phyloP scores from a whole-genome alignment of 768 basidiomycete genomes.

The Lepiota venenata region DNA sequence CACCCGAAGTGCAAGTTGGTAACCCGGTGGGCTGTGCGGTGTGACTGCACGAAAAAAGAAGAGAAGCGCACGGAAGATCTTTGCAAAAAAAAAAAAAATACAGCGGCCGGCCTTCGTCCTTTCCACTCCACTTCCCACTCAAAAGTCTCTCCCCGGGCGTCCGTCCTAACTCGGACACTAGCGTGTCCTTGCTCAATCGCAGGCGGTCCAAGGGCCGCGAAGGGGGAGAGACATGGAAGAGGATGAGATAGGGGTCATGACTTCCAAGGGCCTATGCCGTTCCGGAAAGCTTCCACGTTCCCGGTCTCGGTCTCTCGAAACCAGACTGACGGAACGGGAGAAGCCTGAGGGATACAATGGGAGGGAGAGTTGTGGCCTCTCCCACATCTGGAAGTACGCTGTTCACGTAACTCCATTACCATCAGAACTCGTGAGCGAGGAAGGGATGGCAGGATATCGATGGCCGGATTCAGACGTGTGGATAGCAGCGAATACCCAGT shows the following conservation, averaged over 20 bases:
- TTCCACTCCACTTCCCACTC: not conserved
- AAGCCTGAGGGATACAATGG: not conserved
- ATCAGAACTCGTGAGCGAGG: not conserved
- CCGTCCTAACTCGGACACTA: not conserved
- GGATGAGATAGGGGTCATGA: too few relatives aligned
- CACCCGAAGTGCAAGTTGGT: not conserved
- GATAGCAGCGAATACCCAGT: too few relatives aligned
- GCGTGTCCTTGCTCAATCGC: too few relatives aligned
- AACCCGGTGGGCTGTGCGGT: not conserved
- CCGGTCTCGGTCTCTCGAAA: not conserved
- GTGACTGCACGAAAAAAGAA: not conserved
- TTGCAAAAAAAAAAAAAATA: not conserved
- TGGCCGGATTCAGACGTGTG: too few relatives aligned
- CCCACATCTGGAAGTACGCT: not conserved
- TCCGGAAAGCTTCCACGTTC: not conserved
- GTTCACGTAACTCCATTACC: not conserved
- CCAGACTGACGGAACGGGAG: not conserved
- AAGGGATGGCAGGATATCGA: not conserved
- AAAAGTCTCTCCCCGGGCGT: not conserved
- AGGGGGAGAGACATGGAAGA: too few relatives aligned
- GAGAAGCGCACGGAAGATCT: too few relatives aligned
- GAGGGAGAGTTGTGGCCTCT: not conserved
- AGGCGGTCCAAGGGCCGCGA: too few relatives aligned
- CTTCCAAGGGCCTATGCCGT: too few relatives aligned
- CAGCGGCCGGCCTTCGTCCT: too few relatives aligned